Evolutionary conservation across 345 rosid species (phyloP), one percentile per base, ranked within the genome.

Genomic region (Acer negundo): DNA sequence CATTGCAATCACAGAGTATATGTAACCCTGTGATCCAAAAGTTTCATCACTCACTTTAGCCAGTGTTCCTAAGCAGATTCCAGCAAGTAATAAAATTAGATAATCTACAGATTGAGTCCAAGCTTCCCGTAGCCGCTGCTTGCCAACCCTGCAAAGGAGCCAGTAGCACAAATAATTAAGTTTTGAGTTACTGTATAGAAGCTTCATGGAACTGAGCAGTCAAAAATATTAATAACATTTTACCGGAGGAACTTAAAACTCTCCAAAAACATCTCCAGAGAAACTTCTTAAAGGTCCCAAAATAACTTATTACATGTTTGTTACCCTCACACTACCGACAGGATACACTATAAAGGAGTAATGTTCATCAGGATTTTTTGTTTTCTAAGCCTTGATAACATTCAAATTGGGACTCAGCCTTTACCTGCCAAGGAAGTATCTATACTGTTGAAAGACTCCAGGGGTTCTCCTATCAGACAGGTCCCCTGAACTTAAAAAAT

Each of bases 1-100:
- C 72, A 97, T 95, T 69, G 98, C 97, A 64, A 97, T 97, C 78
- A 97, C 94, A 8, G 98, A 92, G 79, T 93, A 93, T 51, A 97
- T 94, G 74, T 97, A 97, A 73, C 99, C 99, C 44, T 83, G 72
- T 31, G 90, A 90, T 46, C 99, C 99, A 78, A 94, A 97, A 35
- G 97, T 94, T 89, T 94, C 99, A n/a, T 94, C 99, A 20, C 90
- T 93, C 77, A 97, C 97, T 94, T 97, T 91, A 65, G 97, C 99
- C 61, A 97, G 90, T 3, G 97, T 94, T 82, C 99, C 99, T 85
- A 94, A 88, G 87, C 98, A 97, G 83, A 97, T 89, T 82, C 99
- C 99, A 49, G 99, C 97, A 31, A 94, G 89, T 80, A 93, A 82
- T 73, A 97, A 83, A 71, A 97, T 97, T 53, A 94, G 85, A 84